Conservation (phyloP, 768 basidiomycete genomes). For the Leucosporidium creatinivorum region DNA sequence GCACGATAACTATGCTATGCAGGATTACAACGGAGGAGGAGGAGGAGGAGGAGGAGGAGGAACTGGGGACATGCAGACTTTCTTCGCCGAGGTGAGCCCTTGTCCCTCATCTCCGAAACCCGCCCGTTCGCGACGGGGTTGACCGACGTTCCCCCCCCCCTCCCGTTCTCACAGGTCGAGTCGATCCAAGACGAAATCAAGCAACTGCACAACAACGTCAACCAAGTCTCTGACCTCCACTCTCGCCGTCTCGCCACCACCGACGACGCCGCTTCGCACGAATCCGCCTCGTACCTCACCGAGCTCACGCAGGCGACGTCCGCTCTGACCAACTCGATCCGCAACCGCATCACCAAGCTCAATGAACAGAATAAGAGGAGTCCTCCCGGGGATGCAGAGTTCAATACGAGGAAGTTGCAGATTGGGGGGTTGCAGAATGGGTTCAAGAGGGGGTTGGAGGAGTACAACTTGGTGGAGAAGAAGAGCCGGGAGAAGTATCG, state of each 20-base stretch:
- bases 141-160: neutral
- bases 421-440: slow-evolving; percentile 44
- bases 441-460: slow-evolving; percentile 45
- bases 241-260: slow-evolving; percentile 40
- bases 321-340: slow-evolving; percentile 42
- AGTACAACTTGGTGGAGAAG: slow-evolving; percentile 48
- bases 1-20: slow-evolving; percentile 18
- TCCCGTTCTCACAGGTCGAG: slow-evolving; percentile 20
- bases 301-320: slow-evolving; percentile 36
- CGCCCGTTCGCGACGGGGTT: no score
- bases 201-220: slow-evolving; percentile 35
- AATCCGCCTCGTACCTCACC: slow-evolving; percentile 33
- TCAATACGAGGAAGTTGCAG: slow-evolving; percentile 37
- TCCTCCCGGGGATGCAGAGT: slow-evolving; percentile 34
- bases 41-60: no score
- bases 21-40: slow-evolving; percentile 19
- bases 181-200: slow-evolving; percentile 32
- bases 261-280: slow-evolving; percentile 30
- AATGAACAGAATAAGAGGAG: slow-evolving; percentile 44
- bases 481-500: slow-evolving; percentile 47
- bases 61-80: slow-evolving; percentile 18
- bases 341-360: slow-evolving; percentile 43
- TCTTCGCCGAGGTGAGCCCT: slow-evolving; percentile 31
- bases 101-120: no score
- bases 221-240: slow-evolving; percentile 39